Evolutionary conservation across 306 rosid species (phyloP), one percentile per base, ranked within the genome.

Genomic region (Fragaria vesca): DNA sequence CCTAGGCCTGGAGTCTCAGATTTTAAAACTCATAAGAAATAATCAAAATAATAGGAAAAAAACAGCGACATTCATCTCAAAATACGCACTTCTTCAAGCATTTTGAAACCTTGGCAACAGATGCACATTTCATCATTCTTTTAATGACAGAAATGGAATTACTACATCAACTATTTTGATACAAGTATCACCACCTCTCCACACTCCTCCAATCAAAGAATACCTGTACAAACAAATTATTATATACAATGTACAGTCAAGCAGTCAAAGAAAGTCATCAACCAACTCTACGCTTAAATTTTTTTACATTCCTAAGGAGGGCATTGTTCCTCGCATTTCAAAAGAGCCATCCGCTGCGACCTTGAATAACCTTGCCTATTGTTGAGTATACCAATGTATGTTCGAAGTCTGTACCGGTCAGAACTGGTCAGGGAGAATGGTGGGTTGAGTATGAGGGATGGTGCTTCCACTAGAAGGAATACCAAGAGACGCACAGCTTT

Each of bases 391-490:
- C 92, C 93, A 28, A 96, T 89, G 89, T 96, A 96, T 50, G 63
- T 86, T 77, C 84, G 93, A 51, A 96, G 94, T 88, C 99, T 78
- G 83, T 91, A 93, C 7, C 98, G 91, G 82, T 91, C 98, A 0
- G 99, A 85, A 79, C 81, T 96, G 48, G 98, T 93, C 60, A 93
- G 86, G 26, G 98, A 89, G 81, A 96, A 91, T 3, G 98, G 98
- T 2, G 98, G 99, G 66, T 93, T 96, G 18, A 93, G 90, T 79
- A 96, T 89, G 81, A 96, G 94, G 45, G 98, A 93, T 47, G 94
- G 96, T 74, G 97, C 99, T 85, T 96, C 99, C 73, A 85, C 92
- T 28, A 91, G 81, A 83, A 96, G 99, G 81, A 93, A 96, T 61
- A 82, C 81, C 77, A 96, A 69, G 72, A 96, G 78, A 17, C 84